Evolutionary conservation across 208 protist species (phyloP).

Genomic region (Crithidia fasciculata): DNA sequence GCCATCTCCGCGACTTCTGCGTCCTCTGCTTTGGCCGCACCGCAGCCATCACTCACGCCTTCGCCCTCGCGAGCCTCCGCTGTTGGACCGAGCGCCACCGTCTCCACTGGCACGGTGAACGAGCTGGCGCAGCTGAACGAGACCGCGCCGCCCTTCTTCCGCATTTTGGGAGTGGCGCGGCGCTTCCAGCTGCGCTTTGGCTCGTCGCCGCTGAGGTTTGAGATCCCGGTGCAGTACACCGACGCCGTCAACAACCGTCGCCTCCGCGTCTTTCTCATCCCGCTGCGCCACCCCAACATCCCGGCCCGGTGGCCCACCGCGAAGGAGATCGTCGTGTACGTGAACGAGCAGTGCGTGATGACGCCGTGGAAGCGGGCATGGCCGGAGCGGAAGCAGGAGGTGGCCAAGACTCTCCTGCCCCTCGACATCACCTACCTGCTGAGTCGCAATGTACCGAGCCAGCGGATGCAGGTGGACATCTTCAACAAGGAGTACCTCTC

Average conservation of each 20-base stretch:
- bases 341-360: conserved; percentile 73
- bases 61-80: not conserved
- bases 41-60: not conserved
- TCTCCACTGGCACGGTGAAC: conserved; percentile 6
- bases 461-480: conserved; percentile 67
- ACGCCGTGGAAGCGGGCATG: conserved; percentile 78
- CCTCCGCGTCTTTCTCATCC: conserved; percentile 68
- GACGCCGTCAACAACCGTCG: conserved; percentile 56
- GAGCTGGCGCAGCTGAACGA: conserved; percentile 60
- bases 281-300: conserved; percentile 57
- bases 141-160: conserved; percentile 62
- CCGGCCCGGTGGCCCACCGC: conserved; percentile 70
- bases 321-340: conserved; percentile 78
- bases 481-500: conserved; percentile 74
- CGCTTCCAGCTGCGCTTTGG: conserved; percentile 76
- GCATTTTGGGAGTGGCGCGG: conserved; percentile 53
- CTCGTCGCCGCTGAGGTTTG: conserved; percentile 64
- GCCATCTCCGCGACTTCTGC: not conserved
- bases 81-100: not conserved
- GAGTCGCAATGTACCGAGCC: conserved; percentile 35
- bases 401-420: conserved; percentile 74
- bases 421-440: conserved; percentile 82
- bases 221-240: conserved; percentile 65
- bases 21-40: not conserved
- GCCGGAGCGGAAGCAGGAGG: conserved; percentile 66